phyloP scores from a whole-genome alignment of 495 filamentous ascomycete genomes.

The Oleoguttula mirabilis region DNA sequence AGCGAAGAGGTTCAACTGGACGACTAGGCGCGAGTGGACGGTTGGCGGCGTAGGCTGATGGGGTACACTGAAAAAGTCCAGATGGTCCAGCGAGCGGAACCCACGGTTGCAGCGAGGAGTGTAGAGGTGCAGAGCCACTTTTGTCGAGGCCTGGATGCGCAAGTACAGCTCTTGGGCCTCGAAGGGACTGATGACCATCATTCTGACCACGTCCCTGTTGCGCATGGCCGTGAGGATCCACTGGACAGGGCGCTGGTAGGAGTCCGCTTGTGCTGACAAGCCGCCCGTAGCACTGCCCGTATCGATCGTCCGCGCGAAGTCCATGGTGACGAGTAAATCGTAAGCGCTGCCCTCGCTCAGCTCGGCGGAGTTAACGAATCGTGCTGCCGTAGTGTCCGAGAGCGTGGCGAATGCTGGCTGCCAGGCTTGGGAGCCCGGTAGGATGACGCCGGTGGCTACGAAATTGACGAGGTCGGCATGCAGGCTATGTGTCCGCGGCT shows the following conservation, averaged over 20 bases:
- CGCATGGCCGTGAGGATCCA: conserved; percentile 42
- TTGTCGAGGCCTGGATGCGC: no score
- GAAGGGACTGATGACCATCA: no score
- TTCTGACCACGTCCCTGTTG: conserved; percentile 23
- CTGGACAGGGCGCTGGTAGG: conserved; percentile 44
- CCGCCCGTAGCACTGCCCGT: not conserved
- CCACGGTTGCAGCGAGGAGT: conserved; percentile 3
- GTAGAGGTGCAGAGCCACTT: no score
- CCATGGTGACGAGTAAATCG: conserved; percentile 40
- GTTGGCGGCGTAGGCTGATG: not conserved
- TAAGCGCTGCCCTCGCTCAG: conserved; percentile 25
- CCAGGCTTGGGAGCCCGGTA: conserved; percentile 26
- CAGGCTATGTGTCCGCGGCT: no score
- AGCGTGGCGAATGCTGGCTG: conserved; percentile 39
- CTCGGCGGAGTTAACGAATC: conserved; percentile 22
- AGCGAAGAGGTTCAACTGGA: conserved; percentile 49
- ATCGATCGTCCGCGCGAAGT: conserved; percentile 44
- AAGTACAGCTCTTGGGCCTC: no score
- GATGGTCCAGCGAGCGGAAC: conserved; percentile 3
- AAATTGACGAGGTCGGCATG: no score
- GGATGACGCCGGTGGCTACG: no score
- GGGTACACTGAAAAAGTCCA: conserved; percentile 5
- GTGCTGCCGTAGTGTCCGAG: conserved; percentile 29
- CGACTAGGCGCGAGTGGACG: not conserved
- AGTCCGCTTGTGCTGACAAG: conserved; percentile 26